phyloP scores from a whole-genome alignment of 345 rosid species.

The Citrus mangshanensis region DNA sequence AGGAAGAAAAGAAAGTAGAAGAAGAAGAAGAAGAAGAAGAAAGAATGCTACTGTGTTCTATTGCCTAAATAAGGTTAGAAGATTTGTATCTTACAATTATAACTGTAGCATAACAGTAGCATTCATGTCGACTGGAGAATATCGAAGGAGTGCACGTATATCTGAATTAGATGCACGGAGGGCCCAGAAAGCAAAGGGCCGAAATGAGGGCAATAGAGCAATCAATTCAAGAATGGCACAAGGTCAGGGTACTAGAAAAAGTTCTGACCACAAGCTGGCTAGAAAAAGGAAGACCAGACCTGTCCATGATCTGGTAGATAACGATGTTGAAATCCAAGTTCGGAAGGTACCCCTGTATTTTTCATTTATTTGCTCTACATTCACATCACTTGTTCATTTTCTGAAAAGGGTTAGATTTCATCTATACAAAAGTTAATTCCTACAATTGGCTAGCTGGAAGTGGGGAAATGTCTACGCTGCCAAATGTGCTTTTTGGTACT shows the following conservation, averaged over 20 bases:
- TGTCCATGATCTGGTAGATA: constrained; percentile 23
- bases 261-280: constrained; percentile 11
- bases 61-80: background rate
- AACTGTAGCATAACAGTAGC: background rate
- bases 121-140: constrained; percentile 12
- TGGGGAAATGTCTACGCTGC: background rate
- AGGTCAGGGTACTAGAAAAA: background rate
- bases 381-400: constrained; percentile 4
- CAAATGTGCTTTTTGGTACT: background rate
- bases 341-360: constrained; percentile 14
- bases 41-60: background rate
- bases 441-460: background rate
- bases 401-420: background rate
- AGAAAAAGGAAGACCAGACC: constrained; percentile 24
- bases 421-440: background rate
- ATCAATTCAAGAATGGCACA: background rate
- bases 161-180: constrained; percentile 19
- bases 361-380: background rate
- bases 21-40: background rate
- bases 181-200: constrained; percentile 12
- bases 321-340: background rate
- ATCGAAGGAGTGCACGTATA: constrained; percentile 24
- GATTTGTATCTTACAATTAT: background rate
- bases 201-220: constrained; percentile 4
- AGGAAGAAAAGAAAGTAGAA: background rate